These are phyloP conservation scores for Gomphus bonarii DNA, from an alignment of 1,284 basidiomycete species.

Conservation along the genomic window DNA sequence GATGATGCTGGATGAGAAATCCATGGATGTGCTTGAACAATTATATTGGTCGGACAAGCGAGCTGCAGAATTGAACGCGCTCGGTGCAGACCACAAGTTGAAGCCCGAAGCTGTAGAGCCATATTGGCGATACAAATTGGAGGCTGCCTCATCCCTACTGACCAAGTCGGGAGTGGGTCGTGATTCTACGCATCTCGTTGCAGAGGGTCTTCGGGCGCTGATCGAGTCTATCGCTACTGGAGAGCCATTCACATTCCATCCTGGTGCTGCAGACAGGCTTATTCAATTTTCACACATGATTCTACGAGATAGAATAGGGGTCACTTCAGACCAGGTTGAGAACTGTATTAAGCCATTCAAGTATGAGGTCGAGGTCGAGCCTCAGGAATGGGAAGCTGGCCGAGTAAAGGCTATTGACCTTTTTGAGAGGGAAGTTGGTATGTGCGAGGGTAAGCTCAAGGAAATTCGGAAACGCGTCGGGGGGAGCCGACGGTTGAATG, in stretches of 20 bases:
- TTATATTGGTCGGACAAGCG: slow-evolving; percentile 95
- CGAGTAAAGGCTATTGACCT: slow-evolving; percentile 65
- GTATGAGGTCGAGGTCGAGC: slow-evolving; percentile 89
- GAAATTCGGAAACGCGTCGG: slow-evolving; percentile 85
- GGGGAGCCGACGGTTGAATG: slow-evolving; percentile 68
- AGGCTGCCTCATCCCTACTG: slow-evolving; percentile 82
- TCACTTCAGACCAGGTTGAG: slow-evolving; percentile 97
- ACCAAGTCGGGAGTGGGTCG: slow-evolving; percentile 97
- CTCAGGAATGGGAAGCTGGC: slow-evolving; percentile 85
- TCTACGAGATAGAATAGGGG: slow-evolving; percentile 80
- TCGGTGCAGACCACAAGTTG: slow-evolving; percentile 65
- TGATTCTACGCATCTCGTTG: slow-evolving; percentile 89
- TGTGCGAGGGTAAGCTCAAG: slow-evolving; percentile 81
- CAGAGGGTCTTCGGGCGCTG: slow-evolving; percentile 81
- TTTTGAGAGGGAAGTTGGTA: slow-evolving; percentile 74
- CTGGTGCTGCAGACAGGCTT: slow-evolving; percentile 78
- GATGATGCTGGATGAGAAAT: slow-evolving; percentile 87
- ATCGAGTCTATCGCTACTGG: slow-evolving; percentile 82
- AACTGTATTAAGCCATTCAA: slow-evolving; percentile 99
- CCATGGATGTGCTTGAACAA: slow-evolving; percentile 95
- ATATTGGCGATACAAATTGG: slow-evolving; percentile 95
- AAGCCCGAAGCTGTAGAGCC: slow-evolving; percentile 74
- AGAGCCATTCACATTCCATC: slow-evolving; percentile 91
- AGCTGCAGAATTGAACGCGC: slow-evolving; percentile 60
- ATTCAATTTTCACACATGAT: slow-evolving; percentile 89